Evolutionary conservation across 1,284 basidiomycete species (phyloP).

Genomic region (Spongispora temasekensis): DNA sequence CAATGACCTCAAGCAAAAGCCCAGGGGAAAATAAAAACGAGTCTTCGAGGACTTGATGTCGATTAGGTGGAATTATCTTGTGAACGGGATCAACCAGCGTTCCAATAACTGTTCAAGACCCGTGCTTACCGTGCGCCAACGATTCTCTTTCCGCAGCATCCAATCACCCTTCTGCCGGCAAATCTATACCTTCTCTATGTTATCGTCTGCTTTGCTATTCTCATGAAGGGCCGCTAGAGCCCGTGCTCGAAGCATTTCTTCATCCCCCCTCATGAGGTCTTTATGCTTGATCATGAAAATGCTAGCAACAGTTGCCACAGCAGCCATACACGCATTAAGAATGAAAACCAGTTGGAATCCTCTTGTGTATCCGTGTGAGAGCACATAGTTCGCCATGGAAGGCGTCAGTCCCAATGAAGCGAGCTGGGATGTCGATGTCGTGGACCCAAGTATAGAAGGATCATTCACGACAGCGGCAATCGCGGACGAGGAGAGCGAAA

Average conservation of each 20-base stretch:
- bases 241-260: constrained; percentile 44
- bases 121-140: too few species aligned
- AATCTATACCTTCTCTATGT: constrained; percentile 7
- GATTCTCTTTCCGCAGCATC: neutral
- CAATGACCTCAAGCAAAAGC: too few species aligned
- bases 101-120: too few species aligned
- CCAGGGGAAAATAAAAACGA: too few species aligned
- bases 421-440: constrained; percentile 28
- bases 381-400: constrained; percentile 41
- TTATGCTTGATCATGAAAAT: constrained; percentile 59
- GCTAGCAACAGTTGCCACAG: constrained; percentile 50
- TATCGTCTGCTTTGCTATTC: neutral
- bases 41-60: too few species aligned
- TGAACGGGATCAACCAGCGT: too few species aligned
- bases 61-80: too few species aligned
- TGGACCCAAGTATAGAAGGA: constrained; percentile 46
- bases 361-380: constrained; percentile 52
- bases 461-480: constrained; percentile 49
- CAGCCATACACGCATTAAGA: constrained; percentile 50
- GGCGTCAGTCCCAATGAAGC: constrained; percentile 39
- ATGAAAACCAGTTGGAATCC: constrained; percentile 63
- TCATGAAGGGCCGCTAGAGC: constrained; percentile 22
- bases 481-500: constrained; percentile 37
- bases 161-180: neutral
- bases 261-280: constrained; percentile 57